Percentiles rank a stretch among this genome's conserved stretches.
Conservation (phyloP, 2,329 filamentous ascomycete species). For the Eutypa lata region DNA sequence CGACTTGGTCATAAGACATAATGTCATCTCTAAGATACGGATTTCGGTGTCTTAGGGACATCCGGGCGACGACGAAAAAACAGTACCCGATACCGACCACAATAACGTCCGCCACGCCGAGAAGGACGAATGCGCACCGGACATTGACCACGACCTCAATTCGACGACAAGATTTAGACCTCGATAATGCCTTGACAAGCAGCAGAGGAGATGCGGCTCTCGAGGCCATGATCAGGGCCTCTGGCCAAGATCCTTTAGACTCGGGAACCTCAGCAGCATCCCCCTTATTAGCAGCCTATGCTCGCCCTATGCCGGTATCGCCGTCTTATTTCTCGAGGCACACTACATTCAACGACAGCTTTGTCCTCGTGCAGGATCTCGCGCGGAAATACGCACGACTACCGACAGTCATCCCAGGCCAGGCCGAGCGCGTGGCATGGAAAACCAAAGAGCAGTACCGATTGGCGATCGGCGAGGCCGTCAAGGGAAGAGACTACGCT, state of each 20-base stretch:
- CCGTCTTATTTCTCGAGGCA: constrained; percentile 93
- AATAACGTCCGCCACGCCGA: constrained; percentile 10
- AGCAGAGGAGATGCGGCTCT: constrained; percentile 2
- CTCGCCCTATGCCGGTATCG: constrained; percentile 77
- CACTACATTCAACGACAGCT: constrained; percentile 81
- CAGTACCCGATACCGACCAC: constrained; percentile 16
- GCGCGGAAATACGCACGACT: constrained; percentile 69
- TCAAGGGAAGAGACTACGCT: constrained; percentile 76
- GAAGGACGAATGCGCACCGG: constrained; percentile 15
- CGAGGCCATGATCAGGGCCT: constrained; percentile 1
- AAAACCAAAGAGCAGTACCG: constrained; percentile 75
- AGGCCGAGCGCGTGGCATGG: constrained; percentile 77
- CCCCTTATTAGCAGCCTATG: constrained; percentile 41
- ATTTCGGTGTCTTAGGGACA: constrained; percentile 27
- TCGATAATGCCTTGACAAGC: neutral
- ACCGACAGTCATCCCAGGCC: constrained; percentile 61
- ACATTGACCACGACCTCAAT: constrained; percentile 15
- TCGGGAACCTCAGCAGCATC: constrained; percentile 5
- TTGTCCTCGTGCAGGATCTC: constrained; percentile 70
- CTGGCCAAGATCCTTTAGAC: neutral
- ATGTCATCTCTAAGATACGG: constrained; percentile 30
- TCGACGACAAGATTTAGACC: constrained; percentile 5
- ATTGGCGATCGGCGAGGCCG: constrained; percentile 64
- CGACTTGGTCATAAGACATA: constrained; percentile 18
- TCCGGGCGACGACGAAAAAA: constrained; percentile 17